Evolutionary conservation across 495 filamentous ascomycete species (phyloP), one percentile per base, ranked within the genome.

Genomic region (Melanomma pulvis-pyrius): DNA sequence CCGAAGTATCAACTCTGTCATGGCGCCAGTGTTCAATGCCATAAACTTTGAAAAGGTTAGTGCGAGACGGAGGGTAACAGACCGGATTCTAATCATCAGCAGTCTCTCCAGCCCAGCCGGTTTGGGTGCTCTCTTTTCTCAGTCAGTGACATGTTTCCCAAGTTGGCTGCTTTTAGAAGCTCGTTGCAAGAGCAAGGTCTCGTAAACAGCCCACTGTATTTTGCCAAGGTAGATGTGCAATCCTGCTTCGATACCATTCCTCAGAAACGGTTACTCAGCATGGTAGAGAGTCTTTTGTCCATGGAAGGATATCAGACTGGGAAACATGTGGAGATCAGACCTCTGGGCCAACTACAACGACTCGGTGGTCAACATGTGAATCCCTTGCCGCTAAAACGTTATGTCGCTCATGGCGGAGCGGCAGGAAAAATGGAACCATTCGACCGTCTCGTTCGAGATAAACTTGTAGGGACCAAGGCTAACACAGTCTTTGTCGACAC

Each of bases 211-310:
- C 75, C 71, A 17, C 72, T 92, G 9, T 97, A 89, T 74, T 97
- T 98, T 70, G 92, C 88, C 44, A 98, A 98, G 75, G 79, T 96
- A 15, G 94, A 98, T 74, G 92, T 97, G 28, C 82, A 92, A 74
- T 85, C 92, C 9, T 96, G 94, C 58, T 98, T 97, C 74, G 94
- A 98, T 74, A 96, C 91, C 0, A 97, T 98, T 50, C 94, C 94
- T 0, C 96, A 98, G 70, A 71, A 81, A 39, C 82, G 82, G 3
- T 78, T 97, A n/a, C 69, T 98, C 54, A 67, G 74, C 24, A 74
- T 97, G 17, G 82, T 96, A 50, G 76, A 84, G 19, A 76, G 78
- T 1, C 79, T 97, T 21, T 80, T 89, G 19, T 82, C 83, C 7
- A 82, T 90, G 61, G 77, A 84, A 3, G 77, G 80, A 22, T 98